These are phyloP conservation scores for Entophlyctis helioformis DNA, from an alignment of 192 early-diverging fungal species.

Conservation along the genomic window DNA sequence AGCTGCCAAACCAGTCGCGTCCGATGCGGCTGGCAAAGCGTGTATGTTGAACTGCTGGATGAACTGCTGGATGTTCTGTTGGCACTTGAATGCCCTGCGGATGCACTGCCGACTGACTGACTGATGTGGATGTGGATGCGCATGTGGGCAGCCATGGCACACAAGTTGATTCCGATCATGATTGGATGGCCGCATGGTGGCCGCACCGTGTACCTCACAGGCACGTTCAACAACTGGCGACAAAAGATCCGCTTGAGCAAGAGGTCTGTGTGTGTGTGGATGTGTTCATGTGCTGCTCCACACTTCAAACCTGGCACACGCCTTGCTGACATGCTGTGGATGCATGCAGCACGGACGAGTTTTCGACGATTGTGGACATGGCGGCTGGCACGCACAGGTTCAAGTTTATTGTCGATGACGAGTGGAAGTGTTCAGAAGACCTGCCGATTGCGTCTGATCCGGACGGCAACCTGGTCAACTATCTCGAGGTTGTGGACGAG, in stretches of 20 bases:
- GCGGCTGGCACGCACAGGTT: conserved; percentile 90
- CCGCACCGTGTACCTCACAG: conserved; percentile 79
- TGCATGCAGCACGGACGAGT: conserved; percentile 61
- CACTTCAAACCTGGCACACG: no score
- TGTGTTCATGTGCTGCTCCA: no score
- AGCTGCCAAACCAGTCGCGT: no score
- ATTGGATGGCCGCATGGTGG: conserved; percentile 80
- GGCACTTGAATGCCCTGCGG: no score
- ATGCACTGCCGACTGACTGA: no score
- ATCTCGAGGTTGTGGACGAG: conserved; percentile 72
- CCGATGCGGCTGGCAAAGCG: no score
- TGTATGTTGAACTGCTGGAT: no score
- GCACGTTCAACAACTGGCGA: conserved; percentile 96
- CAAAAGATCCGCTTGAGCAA: conserved; percentile 69
- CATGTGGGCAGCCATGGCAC: no score
- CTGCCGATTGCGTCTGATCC: conserved; percentile 82
- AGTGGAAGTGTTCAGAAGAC: conserved; percentile 92
- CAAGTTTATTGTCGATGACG: conserved; percentile 97
- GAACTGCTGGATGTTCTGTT: no score
- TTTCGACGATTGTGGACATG: conserved; percentile 72
- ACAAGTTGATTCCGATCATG: conserved; percentile 65
- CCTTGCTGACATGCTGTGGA: no score
- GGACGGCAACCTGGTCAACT: conserved; percentile 94
- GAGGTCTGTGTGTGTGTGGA: no score
- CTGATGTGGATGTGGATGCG: no score